Conservation (phyloP, 1,284 basidiomycete genomes). For the Austroboletus rostrupii region DNA sequence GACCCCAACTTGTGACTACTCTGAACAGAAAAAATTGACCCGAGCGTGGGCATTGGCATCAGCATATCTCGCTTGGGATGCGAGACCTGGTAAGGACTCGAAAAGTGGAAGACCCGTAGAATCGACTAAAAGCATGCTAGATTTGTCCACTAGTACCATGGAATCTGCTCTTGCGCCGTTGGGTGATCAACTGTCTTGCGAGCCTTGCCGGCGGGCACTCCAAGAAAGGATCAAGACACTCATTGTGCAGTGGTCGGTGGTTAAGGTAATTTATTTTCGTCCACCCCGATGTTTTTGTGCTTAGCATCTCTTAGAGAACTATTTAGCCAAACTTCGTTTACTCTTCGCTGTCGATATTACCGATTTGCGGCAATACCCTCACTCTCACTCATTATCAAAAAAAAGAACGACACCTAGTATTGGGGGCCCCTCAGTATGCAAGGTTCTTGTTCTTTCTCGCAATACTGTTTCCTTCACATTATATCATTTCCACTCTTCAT, state of each 20-base stretch:
- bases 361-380: constrained; percentile 11
- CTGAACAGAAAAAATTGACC: constrained; percentile 59
- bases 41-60: constrained; percentile 65
- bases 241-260: constrained; percentile 70
- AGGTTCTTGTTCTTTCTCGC: not conserved
- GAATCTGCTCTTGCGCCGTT: constrained; percentile 59
- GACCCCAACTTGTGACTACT: constrained; percentile 51
- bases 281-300: not conserved
- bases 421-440: not conserved
- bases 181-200: constrained; percentile 55
- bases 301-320: constrained; percentile 28
- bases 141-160: constrained; percentile 55
- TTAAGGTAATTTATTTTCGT: constrained; percentile 50
- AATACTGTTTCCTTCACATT: not conserved
- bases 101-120: constrained; percentile 1
- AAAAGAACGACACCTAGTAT: not conserved
- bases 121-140: constrained; percentile 30
- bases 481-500: constrained; percentile 1
- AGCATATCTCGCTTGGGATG: constrained; percentile 68
- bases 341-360: not conserved
- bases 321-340: constrained; percentile 20
- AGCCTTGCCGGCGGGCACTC: constrained; percentile 57
- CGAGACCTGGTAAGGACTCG: constrained; percentile 49
- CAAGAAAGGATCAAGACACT: constrained; percentile 64
- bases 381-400: not conserved